Evolutionary conservation across 2,329 filamentous ascomycete genomes (phyloP).

Genomic region (Colletotrichum gigasporum): DNA sequence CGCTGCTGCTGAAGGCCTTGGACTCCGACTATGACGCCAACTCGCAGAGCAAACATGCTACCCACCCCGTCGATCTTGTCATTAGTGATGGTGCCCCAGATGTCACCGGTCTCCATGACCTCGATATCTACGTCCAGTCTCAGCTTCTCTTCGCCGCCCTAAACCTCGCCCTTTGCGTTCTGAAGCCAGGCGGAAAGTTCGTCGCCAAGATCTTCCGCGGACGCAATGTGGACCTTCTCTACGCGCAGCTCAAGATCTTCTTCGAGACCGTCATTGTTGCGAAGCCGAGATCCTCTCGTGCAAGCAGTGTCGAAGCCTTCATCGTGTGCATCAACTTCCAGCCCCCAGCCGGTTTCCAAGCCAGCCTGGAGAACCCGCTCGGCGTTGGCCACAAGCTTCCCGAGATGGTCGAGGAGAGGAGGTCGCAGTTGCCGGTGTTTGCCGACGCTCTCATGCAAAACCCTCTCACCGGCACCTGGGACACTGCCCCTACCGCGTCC

Average conservation of each 20-base stretch:
- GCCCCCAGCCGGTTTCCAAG: slow-evolving; percentile 79
- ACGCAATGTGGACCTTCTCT: slow-evolving; percentile 94
- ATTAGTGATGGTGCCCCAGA: slow-evolving; percentile 96
- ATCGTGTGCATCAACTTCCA: slow-evolving; percentile 92
- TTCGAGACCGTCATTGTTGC: slow-evolving; percentile 90
- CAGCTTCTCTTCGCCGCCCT: slow-evolving; percentile 94
- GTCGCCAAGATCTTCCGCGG: slow-evolving; percentile 98
- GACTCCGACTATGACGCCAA: slow-evolving; percentile 73
- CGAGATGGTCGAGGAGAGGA: slow-evolving; percentile 56
- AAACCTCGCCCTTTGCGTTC: slow-evolving; percentile 90
- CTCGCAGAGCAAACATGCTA: slow-evolving; percentile 59
- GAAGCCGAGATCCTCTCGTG: slow-evolving; percentile 93
- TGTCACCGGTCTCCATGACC: slow-evolving; percentile 94
- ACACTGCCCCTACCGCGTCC: slow-evolving; percentile 26
- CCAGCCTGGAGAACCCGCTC: slow-evolving; percentile 79
- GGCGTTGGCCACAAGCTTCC: slow-evolving; percentile 69
- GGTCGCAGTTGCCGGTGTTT: slow-evolving; percentile 50
- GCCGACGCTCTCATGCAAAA: slow-evolving; percentile 58
- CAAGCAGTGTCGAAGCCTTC: slow-evolving; percentile 96
- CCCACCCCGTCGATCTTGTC: slow-evolving; percentile 89
- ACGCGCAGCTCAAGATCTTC: slow-evolving; percentile 91
- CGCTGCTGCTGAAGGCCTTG: slow-evolving; percentile 84
- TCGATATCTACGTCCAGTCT: slow-evolving; percentile 98
- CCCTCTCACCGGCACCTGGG: slow-evolving; percentile 53
- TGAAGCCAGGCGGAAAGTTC: slow-evolving; percentile 93